Conservation (phyloP, 768 basidiomycete species). For the Leccinum longicurvipes region DNA sequence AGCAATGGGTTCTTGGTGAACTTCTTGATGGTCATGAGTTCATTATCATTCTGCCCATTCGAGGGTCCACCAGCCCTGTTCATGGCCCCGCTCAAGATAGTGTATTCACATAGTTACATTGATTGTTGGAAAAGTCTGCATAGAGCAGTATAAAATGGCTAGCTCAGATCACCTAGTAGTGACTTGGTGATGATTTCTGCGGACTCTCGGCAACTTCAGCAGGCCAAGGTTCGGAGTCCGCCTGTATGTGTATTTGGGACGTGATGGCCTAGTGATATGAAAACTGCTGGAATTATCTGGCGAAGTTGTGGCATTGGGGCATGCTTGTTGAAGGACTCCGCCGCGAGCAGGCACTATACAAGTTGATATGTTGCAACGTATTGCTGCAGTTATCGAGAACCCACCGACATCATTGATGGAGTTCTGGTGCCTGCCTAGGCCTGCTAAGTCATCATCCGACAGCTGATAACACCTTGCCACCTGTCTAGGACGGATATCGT, state of each 20-base stretch:
- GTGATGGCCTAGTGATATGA: not conserved
- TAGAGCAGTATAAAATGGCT: too few relatives aligned
- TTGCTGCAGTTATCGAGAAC: too few relatives aligned
- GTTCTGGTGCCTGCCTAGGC: too few relatives aligned
- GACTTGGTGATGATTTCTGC: not conserved
- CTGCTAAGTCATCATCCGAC: too few relatives aligned
- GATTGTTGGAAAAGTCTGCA: not conserved
- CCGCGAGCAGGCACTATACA: too few relatives aligned
- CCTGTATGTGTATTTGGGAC: not conserved
- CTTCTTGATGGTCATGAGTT: conserved; percentile 3
- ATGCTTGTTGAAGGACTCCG: too few relatives aligned
- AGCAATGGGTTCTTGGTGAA: conserved; percentile 1
- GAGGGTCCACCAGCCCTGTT: not conserved
- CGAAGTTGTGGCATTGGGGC: not conserved
- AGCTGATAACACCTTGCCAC: too few relatives aligned
- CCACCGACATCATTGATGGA: too few relatives aligned
- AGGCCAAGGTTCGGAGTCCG: not conserved
- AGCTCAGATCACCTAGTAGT: too few relatives aligned
- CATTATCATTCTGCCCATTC: not conserved
- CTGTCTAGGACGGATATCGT: too few relatives aligned
- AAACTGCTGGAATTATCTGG: not conserved
- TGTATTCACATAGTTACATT: not conserved
- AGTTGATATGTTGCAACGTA: too few relatives aligned
- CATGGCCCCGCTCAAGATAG: not conserved
- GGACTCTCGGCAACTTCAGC: not conserved